These are phyloP conservation scores for Gymnopilus dilepis DNA, from an alignment of 768 basidiomycete genomes.

Conservation along the genomic window DNA sequence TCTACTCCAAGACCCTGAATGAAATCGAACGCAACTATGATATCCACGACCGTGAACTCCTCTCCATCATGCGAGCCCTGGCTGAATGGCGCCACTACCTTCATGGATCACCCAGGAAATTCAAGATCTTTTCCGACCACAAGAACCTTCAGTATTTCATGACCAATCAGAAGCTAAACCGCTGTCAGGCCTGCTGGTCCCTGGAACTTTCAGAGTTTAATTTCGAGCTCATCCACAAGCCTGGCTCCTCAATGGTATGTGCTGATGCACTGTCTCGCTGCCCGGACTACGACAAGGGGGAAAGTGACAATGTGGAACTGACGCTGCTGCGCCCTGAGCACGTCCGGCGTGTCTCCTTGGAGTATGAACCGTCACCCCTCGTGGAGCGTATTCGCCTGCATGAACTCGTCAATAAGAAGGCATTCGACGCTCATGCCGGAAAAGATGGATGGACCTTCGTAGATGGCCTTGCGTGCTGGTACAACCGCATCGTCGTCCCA, in stretches of 20 bases:
- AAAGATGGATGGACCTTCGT: slow-evolving; percentile 11
- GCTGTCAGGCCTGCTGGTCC: slow-evolving; percentile 46
- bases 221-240: slow-evolving; percentile 32
- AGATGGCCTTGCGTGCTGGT: slow-evolving; percentile 8
- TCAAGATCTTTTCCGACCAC: slow-evolving; percentile 26
- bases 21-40: slow-evolving; percentile 39
- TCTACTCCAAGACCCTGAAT: slow-evolving; percentile 32
- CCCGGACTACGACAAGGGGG: slow-evolving; percentile 24
- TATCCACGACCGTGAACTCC: slow-evolving; percentile 47
- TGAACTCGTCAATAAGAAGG: background rate
- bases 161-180: slow-evolving; percentile 43
- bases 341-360: background rate
- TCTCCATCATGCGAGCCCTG: slow-evolving; percentile 44
- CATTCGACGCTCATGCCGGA: background rate
- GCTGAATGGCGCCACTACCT: slow-evolving; percentile 37
- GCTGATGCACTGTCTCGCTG: slow-evolving; percentile 32
- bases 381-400: slow-evolving; percentile 6
- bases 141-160: slow-evolving; percentile 34
- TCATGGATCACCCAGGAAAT: slow-evolving; percentile 13
- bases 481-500: slow-evolving; percentile 21
- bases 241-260: slow-evolving; percentile 24
- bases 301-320: slow-evolving; percentile 23
- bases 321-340: slow-evolving; percentile 15
- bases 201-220: slow-evolving; percentile 39
- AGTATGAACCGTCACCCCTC: background rate